Percentiles rank a stretch among this genome's conserved stretches.
Evolutionary conservation across 2,329 filamentous ascomycete species (phyloP).

Genomic region (Chalaropsis thielavioides): DNA sequence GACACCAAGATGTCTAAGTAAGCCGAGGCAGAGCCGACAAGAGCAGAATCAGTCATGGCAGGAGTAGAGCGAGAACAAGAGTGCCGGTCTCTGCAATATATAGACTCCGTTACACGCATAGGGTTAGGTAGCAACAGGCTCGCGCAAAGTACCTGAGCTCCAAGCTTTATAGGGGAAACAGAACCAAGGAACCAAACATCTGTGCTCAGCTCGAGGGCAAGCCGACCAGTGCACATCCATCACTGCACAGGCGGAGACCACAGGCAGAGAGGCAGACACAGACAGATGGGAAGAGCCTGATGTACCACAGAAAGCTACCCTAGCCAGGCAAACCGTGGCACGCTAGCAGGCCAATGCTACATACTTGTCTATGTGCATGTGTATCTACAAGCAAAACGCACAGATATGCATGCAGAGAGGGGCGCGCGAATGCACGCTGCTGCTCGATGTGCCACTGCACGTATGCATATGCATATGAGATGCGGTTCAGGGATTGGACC

Average conservation of each 20-base stretch:
- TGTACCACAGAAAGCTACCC: constrained; percentile 1
- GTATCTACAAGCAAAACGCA: not conserved
- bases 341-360: not conserved
- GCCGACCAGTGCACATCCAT: not conserved
- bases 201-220: not conserved
- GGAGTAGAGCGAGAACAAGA: not conserved
- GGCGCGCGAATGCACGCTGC: not conserved
- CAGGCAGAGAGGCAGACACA: not conserved
- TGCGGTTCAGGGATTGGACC: not conserved
- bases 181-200: constrained; percentile 7
- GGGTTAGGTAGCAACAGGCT: not conserved
- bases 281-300: not conserved
- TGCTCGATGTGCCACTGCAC: not conserved
- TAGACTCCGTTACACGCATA: not conserved
- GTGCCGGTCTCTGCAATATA: not conserved
- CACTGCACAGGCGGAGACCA: not conserved
- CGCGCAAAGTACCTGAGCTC: not conserved
- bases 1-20: not conserved
- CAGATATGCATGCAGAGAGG: not conserved
- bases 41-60: not conserved
- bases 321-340: not conserved
- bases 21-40: not conserved
- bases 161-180: not conserved
- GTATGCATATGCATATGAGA: not conserved
- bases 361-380: not conserved